Conservation (phyloP, 805 yeast species). For the Clavispora asparagi region DNA sequence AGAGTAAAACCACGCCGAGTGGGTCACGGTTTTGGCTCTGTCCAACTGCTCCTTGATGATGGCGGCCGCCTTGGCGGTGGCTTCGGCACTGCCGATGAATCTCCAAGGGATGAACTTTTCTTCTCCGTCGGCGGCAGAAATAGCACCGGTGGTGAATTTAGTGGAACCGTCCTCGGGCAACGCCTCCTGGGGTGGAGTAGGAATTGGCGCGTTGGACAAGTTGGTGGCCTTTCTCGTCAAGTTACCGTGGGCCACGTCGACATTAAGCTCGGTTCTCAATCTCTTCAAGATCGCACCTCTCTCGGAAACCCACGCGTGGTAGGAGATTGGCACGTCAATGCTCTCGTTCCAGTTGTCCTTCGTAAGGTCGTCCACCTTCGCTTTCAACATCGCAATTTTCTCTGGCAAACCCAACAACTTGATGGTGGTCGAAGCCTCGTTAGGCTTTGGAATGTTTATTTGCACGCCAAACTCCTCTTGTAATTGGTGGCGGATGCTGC, state of each 20-base stretch:
- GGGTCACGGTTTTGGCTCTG: conserved; percentile 40
- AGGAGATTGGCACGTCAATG: conserved; percentile 51
- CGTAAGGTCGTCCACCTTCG: conserved; percentile 54
- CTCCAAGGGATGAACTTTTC: conserved; percentile 57
- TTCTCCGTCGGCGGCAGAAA: conserved; percentile 14
- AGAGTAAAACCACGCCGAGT: conserved; percentile 60
- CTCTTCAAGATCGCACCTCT: conserved; percentile 58
- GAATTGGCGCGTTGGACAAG: conserved; percentile 39
- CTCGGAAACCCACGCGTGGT: conserved; percentile 60
- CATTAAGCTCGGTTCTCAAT: conserved; percentile 47
- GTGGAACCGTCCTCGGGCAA: conserved; percentile 35
- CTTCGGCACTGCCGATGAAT: conserved; percentile 49
- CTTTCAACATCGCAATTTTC: conserved; percentile 57
- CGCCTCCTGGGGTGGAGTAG: conserved; percentile 44
- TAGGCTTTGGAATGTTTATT: conserved; percentile 62
- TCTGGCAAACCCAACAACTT: conserved; percentile 63
- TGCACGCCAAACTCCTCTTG: conserved; percentile 65
- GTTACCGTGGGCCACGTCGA: conserved; percentile 58
- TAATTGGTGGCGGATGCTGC: conserved; percentile 63
- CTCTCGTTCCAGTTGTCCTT: conserved; percentile 53
- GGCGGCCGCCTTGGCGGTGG: conserved; percentile 48
- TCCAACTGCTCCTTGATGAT: conserved; percentile 47
- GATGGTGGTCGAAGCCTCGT: conserved; percentile 46
- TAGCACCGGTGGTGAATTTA: conserved; percentile 41
- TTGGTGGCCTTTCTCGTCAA: conserved; percentile 45